These are phyloP conservation scores for Kondoa subrosea DNA, from an alignment of 768 basidiomycete species.

Conservation along the genomic window DNA sequence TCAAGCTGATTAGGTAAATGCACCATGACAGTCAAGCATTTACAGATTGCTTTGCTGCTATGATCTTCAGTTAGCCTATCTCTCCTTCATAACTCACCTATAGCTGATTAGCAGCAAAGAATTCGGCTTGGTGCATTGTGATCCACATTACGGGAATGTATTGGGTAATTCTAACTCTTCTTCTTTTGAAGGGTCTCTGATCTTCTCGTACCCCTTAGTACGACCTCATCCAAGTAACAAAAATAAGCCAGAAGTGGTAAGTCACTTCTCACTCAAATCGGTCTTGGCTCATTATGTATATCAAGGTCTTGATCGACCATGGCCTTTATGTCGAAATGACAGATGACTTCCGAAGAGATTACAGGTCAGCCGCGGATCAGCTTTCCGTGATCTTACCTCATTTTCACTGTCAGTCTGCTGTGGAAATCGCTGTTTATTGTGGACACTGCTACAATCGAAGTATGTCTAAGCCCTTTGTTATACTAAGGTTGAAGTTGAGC, in stretches of 20 bases:
- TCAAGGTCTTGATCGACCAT: slow-evolving; percentile 77
- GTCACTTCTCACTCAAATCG: slow-evolving; percentile 5
- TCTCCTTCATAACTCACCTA: slow-evolving; percentile 35
- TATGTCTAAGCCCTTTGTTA: neutral
- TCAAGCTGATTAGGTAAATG: neutral
- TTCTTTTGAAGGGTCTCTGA: neutral
- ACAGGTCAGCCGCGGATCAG: slow-evolving; percentile 36
- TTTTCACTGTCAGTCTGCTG: slow-evolving; percentile 16
- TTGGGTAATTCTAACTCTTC: slow-evolving; percentile 9
- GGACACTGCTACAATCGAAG: slow-evolving; percentile 22
- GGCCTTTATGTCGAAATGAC: slow-evolving; percentile 66
- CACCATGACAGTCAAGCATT: neutral
- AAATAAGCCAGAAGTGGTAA: slow-evolving; percentile 34
- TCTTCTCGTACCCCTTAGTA: slow-evolving; percentile 48
- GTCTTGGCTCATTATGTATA: neutral
- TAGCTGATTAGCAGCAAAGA: neutral
- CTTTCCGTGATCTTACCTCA: neutral
- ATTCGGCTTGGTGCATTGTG: slow-evolving; percentile 38
- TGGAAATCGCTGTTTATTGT: slow-evolving; percentile 25
- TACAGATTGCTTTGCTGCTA: slow-evolving; percentile 26
- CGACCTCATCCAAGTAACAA: slow-evolving; percentile 44
- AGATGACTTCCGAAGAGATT: slow-evolving; percentile 53
- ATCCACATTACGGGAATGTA: slow-evolving; percentile 39
- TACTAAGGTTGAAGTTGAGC: neutral
- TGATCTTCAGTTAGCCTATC: slow-evolving; percentile 83